A percentile compares a stretch with the other conserved stretches of the same genome.
These are phyloP conservation scores for Jacaranda copaia DNA, from an alignment of 257 asterid genomes.

Conservation along the genomic window DNA sequence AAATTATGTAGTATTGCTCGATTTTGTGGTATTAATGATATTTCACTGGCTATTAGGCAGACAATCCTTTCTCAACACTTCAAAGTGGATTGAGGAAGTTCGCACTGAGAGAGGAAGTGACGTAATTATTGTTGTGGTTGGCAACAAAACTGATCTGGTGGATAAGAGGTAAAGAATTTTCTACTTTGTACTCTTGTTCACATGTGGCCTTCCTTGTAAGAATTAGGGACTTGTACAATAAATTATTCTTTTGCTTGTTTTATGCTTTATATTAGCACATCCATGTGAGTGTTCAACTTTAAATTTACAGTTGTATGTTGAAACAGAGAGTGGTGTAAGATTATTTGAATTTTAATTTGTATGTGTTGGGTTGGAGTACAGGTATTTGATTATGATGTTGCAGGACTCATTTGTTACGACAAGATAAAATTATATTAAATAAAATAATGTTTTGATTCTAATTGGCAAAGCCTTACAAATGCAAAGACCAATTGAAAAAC, in stretches of 20 bases:
- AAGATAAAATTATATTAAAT: background rate
- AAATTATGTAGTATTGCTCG: constrained; percentile 12
- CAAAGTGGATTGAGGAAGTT: constrained; percentile 95
- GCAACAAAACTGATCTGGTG: constrained; percentile 92
- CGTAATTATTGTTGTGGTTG: constrained; percentile 87
- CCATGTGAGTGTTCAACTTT: background rate
- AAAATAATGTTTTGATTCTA: background rate
- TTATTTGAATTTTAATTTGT: constrained; percentile 4
- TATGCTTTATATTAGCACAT: constrained; percentile 12
- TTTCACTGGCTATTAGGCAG: constrained; percentile 58
- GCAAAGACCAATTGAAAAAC: background rate
- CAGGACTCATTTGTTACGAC: background rate
- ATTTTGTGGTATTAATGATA: constrained; percentile 27
- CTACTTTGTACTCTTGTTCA: constrained; percentile 16
- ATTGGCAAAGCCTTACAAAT: background rate
- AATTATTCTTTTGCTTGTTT: background rate
- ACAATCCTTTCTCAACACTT: constrained; percentile 84
- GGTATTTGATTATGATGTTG: background rate
- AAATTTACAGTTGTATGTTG: constrained; percentile 15
- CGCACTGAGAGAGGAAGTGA: constrained; percentile 97
- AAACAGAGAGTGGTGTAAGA: background rate
- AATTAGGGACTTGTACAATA: background rate
- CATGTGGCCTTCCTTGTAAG: constrained; percentile 11
- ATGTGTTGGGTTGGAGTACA: background rate
- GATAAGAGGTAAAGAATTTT: constrained; percentile 69